Percentiles rank a stretch among this genome's conserved stretches.
phyloP scores from a whole-genome alignment of 2,329 filamentous ascomycete genomes.

The Paradendryphiella salina region DNA sequence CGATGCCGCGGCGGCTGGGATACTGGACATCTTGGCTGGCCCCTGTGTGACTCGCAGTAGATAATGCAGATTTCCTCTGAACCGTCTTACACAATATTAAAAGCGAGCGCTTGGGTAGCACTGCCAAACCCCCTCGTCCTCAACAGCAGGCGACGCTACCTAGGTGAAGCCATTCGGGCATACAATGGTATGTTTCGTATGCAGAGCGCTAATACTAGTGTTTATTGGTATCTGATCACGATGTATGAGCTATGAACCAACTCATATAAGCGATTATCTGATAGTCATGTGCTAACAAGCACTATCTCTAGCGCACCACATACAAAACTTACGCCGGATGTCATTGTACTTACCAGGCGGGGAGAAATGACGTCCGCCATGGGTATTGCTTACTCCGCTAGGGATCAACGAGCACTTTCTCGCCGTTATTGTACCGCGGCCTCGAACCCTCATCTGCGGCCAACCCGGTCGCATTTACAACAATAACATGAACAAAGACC shows the following conservation, averaged over 20 bases:
- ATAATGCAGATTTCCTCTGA: neutral
- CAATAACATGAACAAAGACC: neutral
- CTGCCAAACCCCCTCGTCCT: neutral
- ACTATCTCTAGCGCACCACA: too few relatives aligned
- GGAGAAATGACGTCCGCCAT: slow-evolving; percentile 1
- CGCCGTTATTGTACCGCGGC: neutral
- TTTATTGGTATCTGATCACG: too few relatives aligned
- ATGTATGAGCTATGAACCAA: too few relatives aligned
- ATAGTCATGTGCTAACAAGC: too few relatives aligned
- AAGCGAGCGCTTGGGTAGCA: neutral
- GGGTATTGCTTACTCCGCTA: slow-evolving; percentile 1
- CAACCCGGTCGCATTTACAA: neutral
- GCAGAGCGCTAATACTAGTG: too few relatives aligned
- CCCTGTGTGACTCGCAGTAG: slow-evolving; percentile 1
- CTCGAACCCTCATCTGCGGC: neutral
- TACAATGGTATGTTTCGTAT: too few relatives aligned
- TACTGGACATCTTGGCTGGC: neutral
- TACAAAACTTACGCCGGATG: too few relatives aligned
- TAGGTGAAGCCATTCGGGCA: neutral
- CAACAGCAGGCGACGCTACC: neutral
- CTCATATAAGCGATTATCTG: too few relatives aligned
- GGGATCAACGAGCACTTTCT: neutral
- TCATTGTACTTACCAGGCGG: neutral
- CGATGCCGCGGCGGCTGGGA: slow-evolving; percentile 3
- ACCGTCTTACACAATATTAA: neutral